These are phyloP conservation scores for Malbranchea cinnamomea DNA, from an alignment of 2,329 filamentous ascomycete genomes.

Conservation along the genomic window DNA sequence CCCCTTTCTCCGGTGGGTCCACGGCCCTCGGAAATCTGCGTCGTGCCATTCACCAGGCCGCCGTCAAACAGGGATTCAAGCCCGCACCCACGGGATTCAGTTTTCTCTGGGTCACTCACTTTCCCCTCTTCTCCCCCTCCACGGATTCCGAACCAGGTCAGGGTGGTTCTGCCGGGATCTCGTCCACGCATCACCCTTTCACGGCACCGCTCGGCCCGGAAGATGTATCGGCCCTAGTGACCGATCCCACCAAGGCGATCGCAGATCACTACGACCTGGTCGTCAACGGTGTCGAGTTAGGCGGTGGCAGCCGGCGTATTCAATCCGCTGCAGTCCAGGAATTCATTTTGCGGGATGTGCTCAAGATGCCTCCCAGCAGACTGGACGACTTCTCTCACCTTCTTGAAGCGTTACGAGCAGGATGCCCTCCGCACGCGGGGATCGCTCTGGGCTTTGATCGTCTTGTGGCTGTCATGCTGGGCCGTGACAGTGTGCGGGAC, in stretches of 20 bases:
- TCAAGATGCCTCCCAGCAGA: constrained; percentile 59
- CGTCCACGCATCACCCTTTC: constrained; percentile 88
- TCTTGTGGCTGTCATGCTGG: constrained; percentile 64
- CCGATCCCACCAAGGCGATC: constrained; percentile 53
- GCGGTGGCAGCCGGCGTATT: constrained; percentile 84
- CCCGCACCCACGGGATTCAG: constrained; percentile 37
- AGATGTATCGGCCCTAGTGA: constrained; percentile 61
- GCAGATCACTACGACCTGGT: constrained; percentile 95
- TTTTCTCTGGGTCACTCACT: constrained; percentile 78
- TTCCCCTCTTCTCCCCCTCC: constrained; percentile 75
- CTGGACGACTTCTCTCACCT: constrained; percentile 75
- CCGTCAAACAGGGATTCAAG: constrained; percentile 48
- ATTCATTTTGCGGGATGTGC: constrained; percentile 66
- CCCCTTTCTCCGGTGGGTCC: constrained; percentile 55
- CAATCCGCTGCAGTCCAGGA: constrained; percentile 72
- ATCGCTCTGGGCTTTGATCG: constrained; percentile 88
- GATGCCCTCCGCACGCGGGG: constrained; percentile 88
- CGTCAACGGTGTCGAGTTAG: constrained; percentile 85
- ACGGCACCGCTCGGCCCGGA: constrained; percentile 61
- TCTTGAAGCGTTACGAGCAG: constrained; percentile 63
- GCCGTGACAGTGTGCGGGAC: constrained; percentile 64
- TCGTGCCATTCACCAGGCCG: constrained; percentile 51
- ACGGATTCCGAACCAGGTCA: constrained; percentile 58
- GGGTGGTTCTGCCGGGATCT: constrained; percentile 64
- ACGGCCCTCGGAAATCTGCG: constrained; percentile 59